These are phyloP conservation scores for Pyrenophora graminea DNA, from an alignment of 2,329 filamentous ascomycete species.

Conservation along the genomic window DNA sequence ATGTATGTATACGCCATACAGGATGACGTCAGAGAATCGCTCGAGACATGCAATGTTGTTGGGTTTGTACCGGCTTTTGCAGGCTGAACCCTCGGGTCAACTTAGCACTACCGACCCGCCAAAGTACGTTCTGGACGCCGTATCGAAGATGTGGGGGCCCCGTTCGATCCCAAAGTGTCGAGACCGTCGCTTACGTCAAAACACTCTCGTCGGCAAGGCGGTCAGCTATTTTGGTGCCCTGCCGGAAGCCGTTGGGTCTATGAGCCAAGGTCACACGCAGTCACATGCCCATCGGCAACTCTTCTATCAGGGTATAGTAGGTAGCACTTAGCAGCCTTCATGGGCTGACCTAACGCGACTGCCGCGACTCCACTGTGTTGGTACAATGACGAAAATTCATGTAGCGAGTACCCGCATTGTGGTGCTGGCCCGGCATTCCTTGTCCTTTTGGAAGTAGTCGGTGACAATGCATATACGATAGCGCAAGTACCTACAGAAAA, in stretches of 20 bases:
- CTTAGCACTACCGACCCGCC: constrained; percentile 1
- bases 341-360: too few species aligned
- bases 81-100: constrained; percentile 8
- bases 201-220: constrained; percentile 1
- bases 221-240: constrained; percentile 3
- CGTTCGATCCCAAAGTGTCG: constrained; percentile 6
- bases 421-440: too few species aligned
- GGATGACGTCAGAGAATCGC: not conserved
- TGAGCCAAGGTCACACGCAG: not conserved
- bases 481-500: too few species aligned
- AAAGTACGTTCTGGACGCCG: not conserved
- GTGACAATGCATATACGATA: too few species aligned
- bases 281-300: not conserved
- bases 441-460: too few species aligned
- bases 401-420: too few species aligned
- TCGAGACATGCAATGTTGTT: constrained; percentile 7
- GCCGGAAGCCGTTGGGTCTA: constrained; percentile 1
- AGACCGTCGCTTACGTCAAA: constrained; percentile 2
- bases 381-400: too few species aligned
- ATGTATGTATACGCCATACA: not conserved
- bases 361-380: too few species aligned
- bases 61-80: constrained; percentile 10
- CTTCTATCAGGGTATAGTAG: not conserved
- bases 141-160: constrained; percentile 8
- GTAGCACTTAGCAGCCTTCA: not conserved